Conservation (phyloP, 805 yeast species). For the Metschnikowia similis region DNA sequence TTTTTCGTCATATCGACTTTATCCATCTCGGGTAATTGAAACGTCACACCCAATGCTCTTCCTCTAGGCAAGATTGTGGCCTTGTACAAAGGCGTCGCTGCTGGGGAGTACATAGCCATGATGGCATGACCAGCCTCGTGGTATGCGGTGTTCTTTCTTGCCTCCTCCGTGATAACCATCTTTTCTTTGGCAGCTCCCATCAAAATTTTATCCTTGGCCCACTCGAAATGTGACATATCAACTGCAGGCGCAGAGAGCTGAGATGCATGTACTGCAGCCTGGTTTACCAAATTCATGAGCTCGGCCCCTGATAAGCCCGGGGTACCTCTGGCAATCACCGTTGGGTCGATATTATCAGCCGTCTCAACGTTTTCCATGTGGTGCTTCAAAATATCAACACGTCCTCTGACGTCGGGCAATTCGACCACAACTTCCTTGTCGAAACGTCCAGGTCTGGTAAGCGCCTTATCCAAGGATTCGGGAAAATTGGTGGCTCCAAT, state of each 20-base stretch:
- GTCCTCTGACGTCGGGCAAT: constrained; percentile 96
- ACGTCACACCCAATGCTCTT: constrained; percentile 92
- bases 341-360: constrained; percentile 80
- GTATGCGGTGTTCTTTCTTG: constrained; percentile 89
- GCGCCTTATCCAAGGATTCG: constrained; percentile 91
- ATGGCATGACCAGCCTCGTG: constrained; percentile 99
- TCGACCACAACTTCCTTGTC: constrained; percentile 95
- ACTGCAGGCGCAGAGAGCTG: constrained; percentile 88
- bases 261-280: constrained; percentile 96
- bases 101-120: constrained; percentile 91
- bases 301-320: constrained; percentile 99
- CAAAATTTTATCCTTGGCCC: constrained; percentile 98
- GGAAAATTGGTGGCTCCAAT: constrained; percentile 99
- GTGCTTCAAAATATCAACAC: constrained; percentile 85
- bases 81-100: constrained; percentile 92
- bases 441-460: constrained; percentile 97
- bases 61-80: constrained; percentile 98
- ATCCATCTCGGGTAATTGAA: constrained; percentile 97
- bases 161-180: constrained; percentile 95
- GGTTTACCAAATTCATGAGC: constrained; percentile 89
- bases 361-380: constrained; percentile 90
- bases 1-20: constrained; percentile 87
- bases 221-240: constrained; percentile 87
- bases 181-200: constrained; percentile 98
- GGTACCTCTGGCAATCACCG: constrained; percentile 91